These are phyloP conservation scores for Glutinoglossum americanum DNA, from an alignment of 495 filamentous ascomycete genomes.

Conservation along the genomic window DNA sequence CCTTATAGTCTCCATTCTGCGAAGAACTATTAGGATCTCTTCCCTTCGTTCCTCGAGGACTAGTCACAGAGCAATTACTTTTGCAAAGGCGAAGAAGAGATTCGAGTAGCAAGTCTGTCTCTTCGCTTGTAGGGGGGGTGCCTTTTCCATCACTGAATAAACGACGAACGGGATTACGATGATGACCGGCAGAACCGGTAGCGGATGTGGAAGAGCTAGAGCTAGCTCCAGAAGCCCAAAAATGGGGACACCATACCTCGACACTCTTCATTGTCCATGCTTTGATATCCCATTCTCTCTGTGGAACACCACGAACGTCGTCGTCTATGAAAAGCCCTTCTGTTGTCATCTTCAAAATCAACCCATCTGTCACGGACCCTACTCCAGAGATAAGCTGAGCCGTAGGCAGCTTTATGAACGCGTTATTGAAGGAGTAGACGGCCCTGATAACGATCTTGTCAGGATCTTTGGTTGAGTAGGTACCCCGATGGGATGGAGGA, in stretches of 20 bases:
- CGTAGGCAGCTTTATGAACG: conserved; percentile 57
- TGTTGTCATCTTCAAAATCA: conserved; percentile 64
- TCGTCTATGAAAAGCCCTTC: conserved; percentile 95
- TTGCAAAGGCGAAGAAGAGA: conserved; percentile 39
- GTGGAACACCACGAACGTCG: conserved; percentile 63
- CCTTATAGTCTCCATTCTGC: conserved; percentile 33
- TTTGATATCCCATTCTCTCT: conserved; percentile 95
- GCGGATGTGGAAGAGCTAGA: conserved; percentile 3
- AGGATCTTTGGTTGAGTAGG: conserved; percentile 71
- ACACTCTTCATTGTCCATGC: conserved; percentile 87
- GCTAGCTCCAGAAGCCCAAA: neutral
- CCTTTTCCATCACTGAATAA: conserved; percentile 20
- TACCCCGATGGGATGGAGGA: conserved; percentile 49
- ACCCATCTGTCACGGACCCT: conserved; percentile 60
- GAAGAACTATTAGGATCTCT: neutral
- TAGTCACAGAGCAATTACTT: conserved; percentile 28
- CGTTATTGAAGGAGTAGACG: conserved; percentile 75
- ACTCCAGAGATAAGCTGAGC: conserved; percentile 60
- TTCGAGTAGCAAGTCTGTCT: conserved; percentile 33
- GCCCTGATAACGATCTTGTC: conserved; percentile 87
- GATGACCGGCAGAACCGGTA: neutral
- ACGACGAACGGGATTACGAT: conserved; percentile 1
- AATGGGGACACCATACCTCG: conserved; percentile 41
- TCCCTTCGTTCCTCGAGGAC: neutral
- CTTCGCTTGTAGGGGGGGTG: conserved; percentile 28